Percentiles rank a stretch among this genome's conserved stretches.
phyloP scores from a whole-genome alignment of 169 alveolate species.

The Blepharisma undulans region DNA sequence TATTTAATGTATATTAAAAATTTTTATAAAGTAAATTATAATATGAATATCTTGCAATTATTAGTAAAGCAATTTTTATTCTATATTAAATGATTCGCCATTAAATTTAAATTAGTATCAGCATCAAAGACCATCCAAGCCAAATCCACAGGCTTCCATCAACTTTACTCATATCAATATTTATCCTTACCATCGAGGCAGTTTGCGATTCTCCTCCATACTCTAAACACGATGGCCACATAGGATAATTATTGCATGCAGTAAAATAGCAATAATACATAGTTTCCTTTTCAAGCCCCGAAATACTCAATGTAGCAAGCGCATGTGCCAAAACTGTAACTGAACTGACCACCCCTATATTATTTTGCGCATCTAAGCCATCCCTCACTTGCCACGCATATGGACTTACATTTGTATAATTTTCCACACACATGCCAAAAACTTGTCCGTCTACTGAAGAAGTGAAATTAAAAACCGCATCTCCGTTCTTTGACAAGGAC shows the following conservation, averaged over 20 bases:
- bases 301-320: neutral
- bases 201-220: neutral
- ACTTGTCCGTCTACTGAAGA: neutral
- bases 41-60: too few species aligned
- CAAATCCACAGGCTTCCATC: neutral
- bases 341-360: neutral
- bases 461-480: neutral
- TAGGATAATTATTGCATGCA: neutral
- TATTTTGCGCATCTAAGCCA: neutral
- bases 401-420: neutral
- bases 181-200: neutral
- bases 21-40: too few species aligned
- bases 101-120: too few species aligned
- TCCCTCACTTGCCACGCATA: neutral
- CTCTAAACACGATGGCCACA: neutral
- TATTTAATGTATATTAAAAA: neutral
- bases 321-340: neutral
- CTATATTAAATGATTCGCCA: too few species aligned
- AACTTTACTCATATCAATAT: too few species aligned
- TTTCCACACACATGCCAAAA: neutral
- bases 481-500: too few species aligned
- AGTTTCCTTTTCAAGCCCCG: neutral
- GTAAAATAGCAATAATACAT: neutral
- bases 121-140: neutral
- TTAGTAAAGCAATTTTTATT: too few species aligned